A percentile compares a stretch with the other conserved stretches of the same genome.
These are phyloP conservation scores for Yamadazyma paraphyllophila DNA, from an alignment of 805 yeast species.

Conservation along the genomic window DNA sequence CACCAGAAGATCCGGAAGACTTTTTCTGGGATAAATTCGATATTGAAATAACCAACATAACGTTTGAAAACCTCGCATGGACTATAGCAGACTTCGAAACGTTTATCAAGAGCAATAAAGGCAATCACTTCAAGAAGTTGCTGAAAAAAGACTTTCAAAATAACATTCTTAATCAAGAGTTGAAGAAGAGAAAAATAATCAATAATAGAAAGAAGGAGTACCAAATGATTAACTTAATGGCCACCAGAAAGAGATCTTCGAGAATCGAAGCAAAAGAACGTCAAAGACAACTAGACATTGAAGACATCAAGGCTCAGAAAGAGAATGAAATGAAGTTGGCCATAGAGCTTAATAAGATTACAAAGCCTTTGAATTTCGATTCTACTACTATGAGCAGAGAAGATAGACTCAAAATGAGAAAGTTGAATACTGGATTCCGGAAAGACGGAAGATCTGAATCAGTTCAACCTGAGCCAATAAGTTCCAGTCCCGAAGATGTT, in stretches of 20 bases:
- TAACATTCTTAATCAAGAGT: slow-evolving; percentile 29
- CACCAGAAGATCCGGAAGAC: slow-evolving; percentile 33
- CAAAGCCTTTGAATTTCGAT: slow-evolving; percentile 13
- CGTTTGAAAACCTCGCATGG: slow-evolving; percentile 31
- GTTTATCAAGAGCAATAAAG: slow-evolving; percentile 20
- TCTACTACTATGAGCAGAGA: slow-evolving; percentile 29
- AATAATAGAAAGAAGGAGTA: slow-evolving; percentile 59
- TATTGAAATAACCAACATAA: slow-evolving; percentile 18
- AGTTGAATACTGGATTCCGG: slow-evolving; percentile 12
- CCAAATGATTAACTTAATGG: slow-evolving; percentile 60
- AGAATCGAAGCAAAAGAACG: slow-evolving; percentile 65
- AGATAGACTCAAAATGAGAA: slow-evolving; percentile 34
- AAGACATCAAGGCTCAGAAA: slow-evolving; percentile 27
- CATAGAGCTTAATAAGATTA: slow-evolving; percentile 26
- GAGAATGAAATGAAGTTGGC: slow-evolving; percentile 45
- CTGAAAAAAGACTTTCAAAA: slow-evolving; percentile 8
- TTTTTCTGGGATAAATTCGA: slow-evolving; percentile 32
- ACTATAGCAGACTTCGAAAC: slow-evolving; percentile 30
- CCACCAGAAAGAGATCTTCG: slow-evolving; percentile 71
- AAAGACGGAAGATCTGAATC: neutral
- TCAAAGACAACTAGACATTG: slow-evolving; percentile 52
- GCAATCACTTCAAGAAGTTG: slow-evolving; percentile 3
- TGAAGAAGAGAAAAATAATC: slow-evolving; percentile 52
- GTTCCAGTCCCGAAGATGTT: neutral
- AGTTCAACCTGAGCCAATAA: too few relatives aligned